A percentile compares a stretch with the other conserved stretches of the same genome.
Evolutionary conservation across 2,329 filamentous ascomycete genomes (phyloP).

Genomic region (Uncinocarpus reesii): DNA sequence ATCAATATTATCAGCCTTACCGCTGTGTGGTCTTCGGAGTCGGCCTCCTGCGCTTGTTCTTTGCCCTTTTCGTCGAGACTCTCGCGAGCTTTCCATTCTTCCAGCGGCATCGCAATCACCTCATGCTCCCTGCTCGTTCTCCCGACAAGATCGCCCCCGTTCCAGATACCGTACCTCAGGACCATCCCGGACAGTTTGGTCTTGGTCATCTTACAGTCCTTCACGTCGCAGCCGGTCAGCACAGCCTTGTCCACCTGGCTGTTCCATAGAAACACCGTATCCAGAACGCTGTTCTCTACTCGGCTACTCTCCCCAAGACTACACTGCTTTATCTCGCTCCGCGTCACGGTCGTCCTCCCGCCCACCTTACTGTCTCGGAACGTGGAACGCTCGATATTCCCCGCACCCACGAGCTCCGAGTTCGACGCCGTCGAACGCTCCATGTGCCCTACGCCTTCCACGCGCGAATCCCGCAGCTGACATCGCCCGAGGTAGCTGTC

Average conservation of each 20-base stretch:
- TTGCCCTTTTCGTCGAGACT: background rate
- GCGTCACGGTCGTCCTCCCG: background rate
- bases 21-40: background rate
- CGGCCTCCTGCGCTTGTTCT: background rate
- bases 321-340: conserved; percentile 4
- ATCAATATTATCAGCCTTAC: background rate
- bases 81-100: background rate
- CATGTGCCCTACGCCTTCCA: conserved; percentile 7
- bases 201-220: conserved; percentile 15
- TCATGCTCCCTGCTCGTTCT: conserved; percentile 13
- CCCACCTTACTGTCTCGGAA: conserved; percentile 13
- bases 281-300: conserved; percentile 13
- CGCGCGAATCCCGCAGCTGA: conserved; percentile 6
- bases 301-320: conserved; percentile 6
- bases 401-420: conserved; percentile 9
- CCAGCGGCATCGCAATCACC: conserved; percentile 1
- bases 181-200: conserved; percentile 17
- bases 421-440: conserved; percentile 6
- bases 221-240: conserved; percentile 17
- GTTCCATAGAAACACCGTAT: conserved; percentile 10
- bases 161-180: conserved; percentile 19
- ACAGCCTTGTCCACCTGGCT: conserved; percentile 14
- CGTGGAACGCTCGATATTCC: conserved; percentile 10
- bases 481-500: conserved; percentile 12
- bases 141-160: conserved; percentile 17